Evolutionary conservation across 148 eudicot genomes (phyloP).

Genomic region (Chenopodium formosanum): DNA sequence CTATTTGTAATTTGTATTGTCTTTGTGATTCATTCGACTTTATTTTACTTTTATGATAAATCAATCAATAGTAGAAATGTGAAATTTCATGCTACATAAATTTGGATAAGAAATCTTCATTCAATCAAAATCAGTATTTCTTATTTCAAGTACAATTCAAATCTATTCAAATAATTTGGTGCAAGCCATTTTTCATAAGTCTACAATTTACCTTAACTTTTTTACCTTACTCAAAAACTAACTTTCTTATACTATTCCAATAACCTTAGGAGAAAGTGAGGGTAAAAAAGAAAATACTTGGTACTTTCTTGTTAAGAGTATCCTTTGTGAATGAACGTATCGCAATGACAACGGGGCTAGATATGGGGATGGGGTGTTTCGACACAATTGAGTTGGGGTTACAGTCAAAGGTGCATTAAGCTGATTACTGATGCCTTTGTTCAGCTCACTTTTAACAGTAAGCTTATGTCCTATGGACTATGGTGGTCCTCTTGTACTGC

Average conservation of each 20-base stretch:
- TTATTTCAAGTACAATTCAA: not conserved
- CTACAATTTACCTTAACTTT: too few species aligned
- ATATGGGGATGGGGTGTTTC: not conserved
- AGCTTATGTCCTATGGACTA: conserved; percentile 18
- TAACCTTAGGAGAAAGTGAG: too few species aligned
- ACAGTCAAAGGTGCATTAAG: conserved; percentile 25
- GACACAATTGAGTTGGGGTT: conserved; percentile 1
- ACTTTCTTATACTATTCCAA: too few species aligned
- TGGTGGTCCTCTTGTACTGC: conserved; percentile 32
- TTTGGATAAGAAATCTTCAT: too few species aligned
- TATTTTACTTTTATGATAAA: too few species aligned
- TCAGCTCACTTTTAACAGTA: not conserved
- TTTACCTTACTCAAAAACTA: too few species aligned
- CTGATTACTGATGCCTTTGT: not conserved
- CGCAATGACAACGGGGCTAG: not conserved
- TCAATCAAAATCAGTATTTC: not conserved
- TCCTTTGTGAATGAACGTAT: not conserved
- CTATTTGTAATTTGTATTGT: too few species aligned
- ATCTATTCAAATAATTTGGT: not conserved
- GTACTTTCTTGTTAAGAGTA: too few species aligned
- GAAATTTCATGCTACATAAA: too few species aligned
- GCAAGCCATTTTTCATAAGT: not conserved
- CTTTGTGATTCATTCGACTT: too few species aligned
- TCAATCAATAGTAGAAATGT: not conserved
- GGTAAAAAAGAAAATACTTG: too few species aligned